phyloP scores from a whole-genome alignment of 352 stramenopile species.

The Phytophthora boehmeriae region DNA sequence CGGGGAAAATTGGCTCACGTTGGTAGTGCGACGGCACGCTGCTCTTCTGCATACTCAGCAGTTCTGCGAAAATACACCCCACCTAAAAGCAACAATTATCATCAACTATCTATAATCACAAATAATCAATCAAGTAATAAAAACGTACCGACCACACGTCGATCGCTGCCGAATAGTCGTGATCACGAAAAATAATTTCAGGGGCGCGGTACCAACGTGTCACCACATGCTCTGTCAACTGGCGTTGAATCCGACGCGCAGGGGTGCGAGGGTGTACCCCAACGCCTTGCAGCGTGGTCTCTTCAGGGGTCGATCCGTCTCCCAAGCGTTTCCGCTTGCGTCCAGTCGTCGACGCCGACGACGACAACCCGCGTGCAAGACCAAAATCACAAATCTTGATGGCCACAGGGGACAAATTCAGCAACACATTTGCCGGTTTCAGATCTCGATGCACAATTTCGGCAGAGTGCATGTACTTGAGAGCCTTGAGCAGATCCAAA shows the following conservation, averaged over 20 bases:
- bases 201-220: constrained; percentile 95
- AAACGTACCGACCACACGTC: constrained; percentile 88
- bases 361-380: constrained; percentile 72
- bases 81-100: constrained; percentile 49
- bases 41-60: constrained; percentile 97
- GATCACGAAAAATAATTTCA: constrained; percentile 94
- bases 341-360: constrained; percentile 66
- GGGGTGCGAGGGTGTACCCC: constrained; percentile 78
- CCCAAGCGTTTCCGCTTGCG: constrained; percentile 60
- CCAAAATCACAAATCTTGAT: constrained; percentile 91
- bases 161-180: constrained; percentile 89
- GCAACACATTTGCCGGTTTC: constrained; percentile 88
- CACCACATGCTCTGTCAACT: constrained; percentile 95
- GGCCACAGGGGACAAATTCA: constrained; percentile 85
- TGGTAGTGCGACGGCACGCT: constrained; percentile 95
- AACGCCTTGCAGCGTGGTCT: constrained; percentile 63
- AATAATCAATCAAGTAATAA: not conserved
- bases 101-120: constrained; percentile 1
- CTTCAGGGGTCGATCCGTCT: constrained; percentile 55
- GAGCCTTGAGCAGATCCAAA: constrained; percentile 82
- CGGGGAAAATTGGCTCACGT: constrained; percentile 93
- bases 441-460: constrained; percentile 91
- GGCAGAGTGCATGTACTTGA: constrained; percentile 91
- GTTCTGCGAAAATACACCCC: constrained; percentile 95
- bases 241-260: constrained; percentile 82